Evolutionary conservation across 176 grass and related monocot species (phyloP).

Genomic region (Saccharum officinarum): DNA sequence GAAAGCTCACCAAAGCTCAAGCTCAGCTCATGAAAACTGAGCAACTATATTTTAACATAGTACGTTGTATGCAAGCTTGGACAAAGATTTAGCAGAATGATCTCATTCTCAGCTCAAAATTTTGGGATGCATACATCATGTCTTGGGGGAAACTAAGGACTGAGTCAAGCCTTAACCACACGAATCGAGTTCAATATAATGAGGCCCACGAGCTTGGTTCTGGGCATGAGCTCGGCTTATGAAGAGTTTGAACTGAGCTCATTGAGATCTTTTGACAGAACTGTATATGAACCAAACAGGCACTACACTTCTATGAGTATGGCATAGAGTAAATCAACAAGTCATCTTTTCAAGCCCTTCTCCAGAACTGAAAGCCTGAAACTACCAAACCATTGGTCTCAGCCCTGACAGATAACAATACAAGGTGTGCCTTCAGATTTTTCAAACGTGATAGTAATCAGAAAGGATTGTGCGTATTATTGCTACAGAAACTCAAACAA

Average conservation of each 20-base stretch:
- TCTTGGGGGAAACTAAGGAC: neutral
- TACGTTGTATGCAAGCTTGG: neutral
- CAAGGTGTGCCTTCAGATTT: neutral
- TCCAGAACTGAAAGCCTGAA: constrained; percentile 13
- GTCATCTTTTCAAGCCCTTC: neutral
- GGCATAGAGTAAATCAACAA: constrained; percentile 12
- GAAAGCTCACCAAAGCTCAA: neutral
- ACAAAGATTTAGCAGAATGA: neutral
- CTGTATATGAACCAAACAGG: neutral
- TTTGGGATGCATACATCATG: neutral
- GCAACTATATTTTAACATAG: neutral
- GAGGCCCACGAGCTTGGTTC: neutral
- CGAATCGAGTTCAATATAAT: neutral
- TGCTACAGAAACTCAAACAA: neutral
- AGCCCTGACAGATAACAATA: constrained; percentile 13
- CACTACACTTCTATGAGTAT: constrained; percentile 4
- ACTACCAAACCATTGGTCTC: neutral
- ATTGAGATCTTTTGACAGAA: constrained; percentile 1
- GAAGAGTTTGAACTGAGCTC: neutral
- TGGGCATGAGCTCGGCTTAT: neutral
- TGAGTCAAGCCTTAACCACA: neutral
- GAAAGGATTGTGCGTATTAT: neutral
- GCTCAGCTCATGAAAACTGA: neutral
- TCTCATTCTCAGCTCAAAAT: neutral
- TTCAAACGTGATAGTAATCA: neutral